Evolutionary conservation across 495 filamentous ascomycete species (phyloP), one percentile per base, ranked within the genome.

Genomic region (Bacidia rubella): DNA sequence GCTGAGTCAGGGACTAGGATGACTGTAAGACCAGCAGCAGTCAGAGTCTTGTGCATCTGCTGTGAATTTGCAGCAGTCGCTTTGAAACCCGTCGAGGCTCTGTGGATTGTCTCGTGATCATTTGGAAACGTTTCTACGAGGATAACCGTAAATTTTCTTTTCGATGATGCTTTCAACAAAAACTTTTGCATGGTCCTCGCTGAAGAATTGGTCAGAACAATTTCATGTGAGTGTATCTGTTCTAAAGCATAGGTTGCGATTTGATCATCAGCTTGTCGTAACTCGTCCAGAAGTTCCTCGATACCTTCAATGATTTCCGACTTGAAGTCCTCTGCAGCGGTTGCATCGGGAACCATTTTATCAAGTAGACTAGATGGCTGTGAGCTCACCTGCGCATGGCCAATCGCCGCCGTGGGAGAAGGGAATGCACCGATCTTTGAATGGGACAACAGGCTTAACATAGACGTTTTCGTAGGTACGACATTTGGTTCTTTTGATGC

Each of bases 271-370:
- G 85, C 85, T 64, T 90, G 85, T 42, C 78, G 79, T 41, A 96
- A 76, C 64, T 96, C 90, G 60, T 96, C 90, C 62, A 89, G 85
- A 29, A 96, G 86, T 65, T 96, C 90, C 55, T 82, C 76, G 53
- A 96, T 89, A 21, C 87, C 88, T 60, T 87, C 83, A 54, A 90
- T 74, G 2, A 95, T 83, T 64, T 95, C 89, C n/a, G 85, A 85
- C 52, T 85, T 85, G 39, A 95, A 71, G 29, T 35, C 29, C 5
- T 35, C 29, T 15, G 29, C 29, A 35, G 29, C 29, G 29, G 5
- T 35, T 5, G 29, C 15, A 35, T 5, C 29, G 29, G n/a, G n/a
- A n/a, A n/a, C n/a, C n/a, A n/a, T n/a, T n/a, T n/a, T n/a, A n/a
- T n/a, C n/a, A n/a, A n/a, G n/a, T n/a, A n/a, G n/a, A n/a, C n/a